Percentiles rank a stretch among this genome's conserved stretches.
These are phyloP conservation scores for Talaromyces marneffei DNA, from an alignment of 2,329 filamentous ascomycete species.

Conservation along the genomic window DNA sequence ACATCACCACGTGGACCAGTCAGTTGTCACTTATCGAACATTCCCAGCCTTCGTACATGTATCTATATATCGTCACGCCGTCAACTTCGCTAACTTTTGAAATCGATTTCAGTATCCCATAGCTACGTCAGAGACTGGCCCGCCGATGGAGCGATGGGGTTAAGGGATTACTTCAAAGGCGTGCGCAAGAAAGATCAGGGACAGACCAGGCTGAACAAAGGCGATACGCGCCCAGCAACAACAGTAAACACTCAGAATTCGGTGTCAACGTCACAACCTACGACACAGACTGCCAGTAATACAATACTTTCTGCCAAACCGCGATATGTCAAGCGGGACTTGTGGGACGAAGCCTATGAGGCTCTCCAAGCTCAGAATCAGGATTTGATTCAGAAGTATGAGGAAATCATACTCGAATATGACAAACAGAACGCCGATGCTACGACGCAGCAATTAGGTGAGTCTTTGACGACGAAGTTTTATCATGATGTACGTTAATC, in stretches of 20 bases:
- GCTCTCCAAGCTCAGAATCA: not conserved
- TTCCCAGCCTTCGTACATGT: not conserved
- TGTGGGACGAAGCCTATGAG: not conserved
- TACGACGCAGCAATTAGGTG: not conserved
- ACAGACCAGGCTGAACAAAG: not conserved
- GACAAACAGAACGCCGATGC: not conserved
- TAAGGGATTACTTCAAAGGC: not conserved
- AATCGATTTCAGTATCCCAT: not conserved
- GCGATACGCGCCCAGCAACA: not conserved
- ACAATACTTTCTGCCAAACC: not conserved
- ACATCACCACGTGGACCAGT: not conserved
- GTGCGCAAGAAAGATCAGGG: not conserved
- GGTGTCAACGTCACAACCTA: not conserved
- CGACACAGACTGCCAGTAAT: not conserved
- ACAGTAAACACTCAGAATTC: not conserved
- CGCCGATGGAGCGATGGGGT: not conserved
- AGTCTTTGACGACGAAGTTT: not conserved
- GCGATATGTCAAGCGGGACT: not conserved
- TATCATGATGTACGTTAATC: not conserved
- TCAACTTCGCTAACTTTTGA: not conserved
- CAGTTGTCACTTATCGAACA: not conserved
- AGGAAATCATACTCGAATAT: not conserved
- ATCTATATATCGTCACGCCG: not conserved
- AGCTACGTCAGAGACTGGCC: not conserved
- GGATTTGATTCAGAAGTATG: slow-evolving; percentile 1